Percentiles rank a stretch among this genome's conserved stretches.
Conservation (phyloP, 192 early-diverging fungal genomes). For the Podila epigama region DNA sequence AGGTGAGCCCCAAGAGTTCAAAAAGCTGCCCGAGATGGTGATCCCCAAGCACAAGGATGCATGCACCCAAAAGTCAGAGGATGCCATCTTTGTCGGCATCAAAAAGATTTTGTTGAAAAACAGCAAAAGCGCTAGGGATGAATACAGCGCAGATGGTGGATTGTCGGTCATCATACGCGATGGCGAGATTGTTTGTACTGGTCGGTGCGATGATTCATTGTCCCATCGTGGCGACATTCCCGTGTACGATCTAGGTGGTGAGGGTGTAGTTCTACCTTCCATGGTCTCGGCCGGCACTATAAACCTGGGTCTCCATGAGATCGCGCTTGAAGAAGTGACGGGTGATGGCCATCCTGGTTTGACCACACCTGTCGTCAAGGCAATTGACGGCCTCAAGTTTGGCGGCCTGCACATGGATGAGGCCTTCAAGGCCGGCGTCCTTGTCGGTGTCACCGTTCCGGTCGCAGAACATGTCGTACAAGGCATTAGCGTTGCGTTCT, state of each 20-base stretch:
- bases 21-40: not conserved
- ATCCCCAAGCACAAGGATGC: conserved; percentile 5
- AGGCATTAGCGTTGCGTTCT: conserved; percentile 69
- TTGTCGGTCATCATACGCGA: conserved; percentile 51
- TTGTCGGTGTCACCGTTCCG: conserved; percentile 60
- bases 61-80: not conserved
- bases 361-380: conserved; percentile 21
- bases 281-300: conserved; percentile 6
- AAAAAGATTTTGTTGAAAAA: conserved; percentile 13
- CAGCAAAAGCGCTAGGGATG: not conserved
- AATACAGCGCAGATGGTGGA: not conserved
- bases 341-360: conserved; percentile 52
- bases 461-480: conserved; percentile 46
- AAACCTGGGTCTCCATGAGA: conserved; percentile 71
- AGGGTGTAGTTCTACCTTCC: conserved; percentile 21
- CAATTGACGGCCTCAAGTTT: conserved; percentile 69
- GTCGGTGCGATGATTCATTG: conserved; percentile 7
- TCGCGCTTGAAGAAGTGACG: conserved; percentile 60
- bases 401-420: conserved; percentile 54
- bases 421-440: conserved; percentile 61
- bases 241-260: conserved; percentile 7
- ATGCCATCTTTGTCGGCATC: conserved; percentile 9
- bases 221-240: not conserved
- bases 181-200: conserved; percentile 59
- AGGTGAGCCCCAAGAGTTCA: conserved; percentile 7